A percentile compares a stretch with the other conserved stretches of the same genome.
Evolutionary conservation across 257 asterid genomes (phyloP).

Genomic region (Anisodus acutangulus): DNA sequence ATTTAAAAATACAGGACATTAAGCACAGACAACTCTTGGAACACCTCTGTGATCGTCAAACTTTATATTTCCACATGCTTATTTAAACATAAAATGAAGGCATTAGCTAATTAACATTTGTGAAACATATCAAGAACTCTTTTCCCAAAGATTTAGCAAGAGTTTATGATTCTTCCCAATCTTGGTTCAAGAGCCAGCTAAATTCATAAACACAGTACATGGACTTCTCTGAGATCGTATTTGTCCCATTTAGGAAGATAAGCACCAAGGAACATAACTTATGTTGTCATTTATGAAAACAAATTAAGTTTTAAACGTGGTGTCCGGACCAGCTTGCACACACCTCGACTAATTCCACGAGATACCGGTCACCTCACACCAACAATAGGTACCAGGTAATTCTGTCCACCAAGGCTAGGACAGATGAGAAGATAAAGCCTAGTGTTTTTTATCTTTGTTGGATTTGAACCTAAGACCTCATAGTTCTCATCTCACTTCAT

Average conservation of each 20-base stretch:
- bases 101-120: not conserved
- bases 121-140: not conserved
- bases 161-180: not conserved
- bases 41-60: slow-evolving; percentile 7
- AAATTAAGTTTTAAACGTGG: too few relatives aligned
- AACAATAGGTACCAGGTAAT: too few relatives aligned
- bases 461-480: too few relatives aligned
- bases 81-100: not conserved
- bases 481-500: too few relatives aligned
- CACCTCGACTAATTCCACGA: too few relatives aligned
- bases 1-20: not conserved
- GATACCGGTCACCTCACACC: too few relatives aligned
- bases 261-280: not conserved
- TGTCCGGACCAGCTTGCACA: too few relatives aligned
- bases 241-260: not conserved
- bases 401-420: too few relatives aligned
- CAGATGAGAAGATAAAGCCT: too few relatives aligned
- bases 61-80: not conserved
- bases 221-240: not conserved
- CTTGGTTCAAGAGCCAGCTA: not conserved
- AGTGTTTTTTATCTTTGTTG: too few relatives aligned
- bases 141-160: not conserved
- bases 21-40: not conserved
- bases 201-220: not conserved
- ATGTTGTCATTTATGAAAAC: not conserved